Evolutionary conservation across 2,329 filamentous ascomycete species (phyloP).

Genomic region (Botrytis fabae): DNA sequence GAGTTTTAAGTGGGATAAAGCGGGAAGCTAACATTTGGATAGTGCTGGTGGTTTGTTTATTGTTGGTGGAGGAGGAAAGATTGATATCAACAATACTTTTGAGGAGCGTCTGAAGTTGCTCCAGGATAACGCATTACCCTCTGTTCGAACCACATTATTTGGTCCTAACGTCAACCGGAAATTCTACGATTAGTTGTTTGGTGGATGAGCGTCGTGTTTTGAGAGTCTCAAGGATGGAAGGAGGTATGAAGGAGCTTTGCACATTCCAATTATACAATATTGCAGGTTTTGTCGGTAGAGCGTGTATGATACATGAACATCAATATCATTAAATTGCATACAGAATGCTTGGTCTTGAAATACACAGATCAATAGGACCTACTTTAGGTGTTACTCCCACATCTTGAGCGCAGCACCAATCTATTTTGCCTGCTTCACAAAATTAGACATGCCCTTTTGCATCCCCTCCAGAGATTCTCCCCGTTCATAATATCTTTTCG

Average conservation of each 20-base stretch:
- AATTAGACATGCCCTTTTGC: slow-evolving; percentile 35
- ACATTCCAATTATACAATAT: slow-evolving; percentile 28
- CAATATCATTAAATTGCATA: slow-evolving; percentile 18
- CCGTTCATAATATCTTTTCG: slow-evolving; percentile 23
- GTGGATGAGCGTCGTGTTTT: slow-evolving; percentile 16
- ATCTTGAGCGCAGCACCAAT: background rate
- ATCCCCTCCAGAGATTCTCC: slow-evolving; percentile 44
- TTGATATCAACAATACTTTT: slow-evolving; percentile 98
- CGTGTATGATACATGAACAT: slow-evolving; percentile 40
- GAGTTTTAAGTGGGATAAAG: background rate
- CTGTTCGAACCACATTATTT: slow-evolving; percentile 82
- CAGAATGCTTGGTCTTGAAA: slow-evolving; percentile 2
- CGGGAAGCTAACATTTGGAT: slow-evolving; percentile 25
- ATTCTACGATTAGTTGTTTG: slow-evolving; percentile 74
- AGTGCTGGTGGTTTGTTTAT: slow-evolving; percentile 84
- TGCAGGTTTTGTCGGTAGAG: slow-evolving; percentile 33
- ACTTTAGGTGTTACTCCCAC: background rate
- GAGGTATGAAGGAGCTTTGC: slow-evolving; percentile 21
- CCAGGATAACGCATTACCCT: slow-evolving; percentile 80
- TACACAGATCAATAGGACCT: background rate
- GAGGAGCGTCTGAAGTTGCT: slow-evolving; percentile 86
- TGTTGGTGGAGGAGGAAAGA: slow-evolving; percentile 83
- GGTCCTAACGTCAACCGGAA: slow-evolving; percentile 94
- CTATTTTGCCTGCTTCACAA: slow-evolving; percentile 28
- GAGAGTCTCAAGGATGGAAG: slow-evolving; percentile 9